phyloP scores from a whole-genome alignment of 2,329 filamentous ascomycete genomes.

The Raffaelea albimanens region DNA sequence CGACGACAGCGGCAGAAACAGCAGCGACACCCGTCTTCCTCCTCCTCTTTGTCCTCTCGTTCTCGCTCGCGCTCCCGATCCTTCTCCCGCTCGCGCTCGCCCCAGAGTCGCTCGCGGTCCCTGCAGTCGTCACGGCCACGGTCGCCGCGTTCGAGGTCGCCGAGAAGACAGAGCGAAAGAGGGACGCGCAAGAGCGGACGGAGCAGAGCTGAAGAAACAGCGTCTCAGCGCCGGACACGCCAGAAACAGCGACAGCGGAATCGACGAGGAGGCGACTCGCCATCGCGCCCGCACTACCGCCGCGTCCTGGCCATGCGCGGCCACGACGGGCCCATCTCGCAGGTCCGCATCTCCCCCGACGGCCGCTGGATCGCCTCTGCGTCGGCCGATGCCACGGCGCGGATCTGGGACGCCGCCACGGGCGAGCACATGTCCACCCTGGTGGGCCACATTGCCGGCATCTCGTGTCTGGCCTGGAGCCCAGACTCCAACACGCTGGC shows the following conservation, averaged over 20 bases:
- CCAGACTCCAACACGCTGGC: slow-evolving; percentile 82
- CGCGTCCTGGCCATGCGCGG: slow-evolving; percentile 64
- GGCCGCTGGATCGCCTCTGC: slow-evolving; percentile 82
- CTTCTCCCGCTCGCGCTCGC: not conserved
- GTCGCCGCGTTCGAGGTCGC: not conserved
- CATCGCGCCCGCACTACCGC: slow-evolving; percentile 49
- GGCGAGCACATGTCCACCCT: slow-evolving; percentile 79
- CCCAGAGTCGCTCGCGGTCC: not conserved
- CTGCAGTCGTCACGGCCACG: not conserved
- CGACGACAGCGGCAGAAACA: not conserved
- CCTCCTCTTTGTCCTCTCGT: not conserved
- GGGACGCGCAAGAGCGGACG: slow-evolving; percentile 14
- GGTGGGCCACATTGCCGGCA: slow-evolving; percentile 84
- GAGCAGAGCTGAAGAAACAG: slow-evolving; percentile 15
- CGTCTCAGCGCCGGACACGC: not conserved
- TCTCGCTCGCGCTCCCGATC: not conserved
- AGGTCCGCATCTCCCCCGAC: slow-evolving; percentile 85
- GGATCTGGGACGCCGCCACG: slow-evolving; percentile 76
- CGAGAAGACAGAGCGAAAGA: not conserved
- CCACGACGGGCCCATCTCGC: slow-evolving; percentile 69
- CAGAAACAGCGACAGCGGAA: slow-evolving; percentile 32
- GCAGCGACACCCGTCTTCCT: not conserved
- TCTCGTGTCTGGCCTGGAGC: slow-evolving; percentile 90
- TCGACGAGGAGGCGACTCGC: slow-evolving; percentile 23
- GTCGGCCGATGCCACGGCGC: slow-evolving; percentile 82